Evolutionary conservation across 2,329 filamentous ascomycete genomes (phyloP).

Genomic region (Rutstroemia sp.): DNA sequence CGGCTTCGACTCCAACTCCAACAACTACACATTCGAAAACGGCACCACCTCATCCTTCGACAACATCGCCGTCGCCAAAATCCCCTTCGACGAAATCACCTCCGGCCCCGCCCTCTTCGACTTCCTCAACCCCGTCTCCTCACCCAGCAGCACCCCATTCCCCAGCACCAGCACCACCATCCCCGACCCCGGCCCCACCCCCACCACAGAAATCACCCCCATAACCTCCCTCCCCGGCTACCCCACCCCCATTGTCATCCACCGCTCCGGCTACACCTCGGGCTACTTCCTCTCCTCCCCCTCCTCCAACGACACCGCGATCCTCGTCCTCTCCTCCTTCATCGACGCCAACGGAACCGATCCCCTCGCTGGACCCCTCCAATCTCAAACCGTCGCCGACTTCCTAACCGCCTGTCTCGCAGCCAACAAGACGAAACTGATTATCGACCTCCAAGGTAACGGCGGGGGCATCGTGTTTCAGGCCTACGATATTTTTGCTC

Average conservation of each 20-base stretch:
- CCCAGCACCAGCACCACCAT: constrained; percentile 30
- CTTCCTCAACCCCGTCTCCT: constrained; percentile 10
- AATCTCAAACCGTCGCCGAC: constrained; percentile 22
- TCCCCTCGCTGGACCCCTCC: constrained; percentile 12
- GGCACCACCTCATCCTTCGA: constrained; percentile 28
- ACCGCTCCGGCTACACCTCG: constrained; percentile 17
- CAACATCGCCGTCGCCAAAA: constrained; percentile 31
- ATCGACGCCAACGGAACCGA: background rate
- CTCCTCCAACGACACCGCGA: constrained; percentile 20
- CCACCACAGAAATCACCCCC: background rate
- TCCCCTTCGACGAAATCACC: constrained; percentile 22
- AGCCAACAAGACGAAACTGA: constrained; percentile 47
- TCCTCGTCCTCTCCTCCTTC: constrained; percentile 22
- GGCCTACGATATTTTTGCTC: constrained; percentile 40
- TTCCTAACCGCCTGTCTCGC: constrained; percentile 40
- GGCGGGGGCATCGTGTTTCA: constrained; percentile 45
- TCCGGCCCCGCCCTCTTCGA: constrained; percentile 22
- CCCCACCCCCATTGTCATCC: constrained; percentile 20
- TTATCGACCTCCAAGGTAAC: constrained; percentile 56
- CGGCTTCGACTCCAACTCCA: constrained; percentile 31
- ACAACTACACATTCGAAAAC: constrained; percentile 33
- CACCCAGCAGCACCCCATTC: constrained; percentile 28
- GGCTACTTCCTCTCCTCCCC: constrained; percentile 20
- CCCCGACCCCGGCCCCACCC: no score
- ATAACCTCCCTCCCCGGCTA: constrained; percentile 16